These are phyloP conservation scores for Paxillus rubicundulus DNA, from an alignment of 768 basidiomycete genomes.

Conservation along the genomic window DNA sequence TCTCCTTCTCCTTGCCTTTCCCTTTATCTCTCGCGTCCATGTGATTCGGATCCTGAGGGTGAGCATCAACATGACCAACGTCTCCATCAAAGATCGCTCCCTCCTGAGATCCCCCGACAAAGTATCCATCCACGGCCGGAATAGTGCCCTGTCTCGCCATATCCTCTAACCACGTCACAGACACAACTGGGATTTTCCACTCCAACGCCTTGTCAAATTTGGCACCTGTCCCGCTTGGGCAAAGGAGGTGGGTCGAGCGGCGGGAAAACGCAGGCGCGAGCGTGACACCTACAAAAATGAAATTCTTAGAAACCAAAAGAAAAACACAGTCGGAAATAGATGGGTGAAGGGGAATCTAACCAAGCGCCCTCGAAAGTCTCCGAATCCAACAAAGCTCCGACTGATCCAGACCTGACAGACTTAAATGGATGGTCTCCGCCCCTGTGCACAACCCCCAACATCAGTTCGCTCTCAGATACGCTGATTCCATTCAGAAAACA, in stretches of 20 bases:
- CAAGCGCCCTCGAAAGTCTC: slow-evolving; percentile 65
- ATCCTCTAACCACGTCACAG: slow-evolving; percentile 63
- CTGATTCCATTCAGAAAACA: neutral
- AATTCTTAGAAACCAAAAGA: neutral
- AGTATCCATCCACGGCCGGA: slow-evolving; percentile 34
- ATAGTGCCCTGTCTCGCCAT: slow-evolving; percentile 55
- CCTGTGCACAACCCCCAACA: slow-evolving; percentile 35
- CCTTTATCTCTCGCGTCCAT: slow-evolving; percentile 18
- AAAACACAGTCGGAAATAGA: slow-evolving; percentile 6
- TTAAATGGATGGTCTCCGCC: slow-evolving; percentile 55
- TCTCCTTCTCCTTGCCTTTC: slow-evolving; percentile 36
- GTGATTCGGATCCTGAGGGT: neutral
- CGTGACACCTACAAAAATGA: slow-evolving; percentile 44
- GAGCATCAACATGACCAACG: slow-evolving; percentile 22
- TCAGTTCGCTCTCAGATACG: neutral
- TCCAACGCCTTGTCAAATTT: slow-evolving; percentile 79
- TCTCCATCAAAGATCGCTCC: slow-evolving; percentile 39
- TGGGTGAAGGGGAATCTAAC: slow-evolving; percentile 33
- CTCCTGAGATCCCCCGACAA: slow-evolving; percentile 29
- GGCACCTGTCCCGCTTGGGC: slow-evolving; percentile 62
- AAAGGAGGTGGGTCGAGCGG: slow-evolving; percentile 76
- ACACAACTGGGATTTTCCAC: slow-evolving; percentile 77
- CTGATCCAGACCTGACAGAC: slow-evolving; percentile 74
- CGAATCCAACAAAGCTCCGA: slow-evolving; percentile 65
- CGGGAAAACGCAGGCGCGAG: slow-evolving; percentile 60